Evolutionary conservation across 345 rosid genomes (phyloP).

Genomic region (Crucihimalaya himalaica): DNA sequence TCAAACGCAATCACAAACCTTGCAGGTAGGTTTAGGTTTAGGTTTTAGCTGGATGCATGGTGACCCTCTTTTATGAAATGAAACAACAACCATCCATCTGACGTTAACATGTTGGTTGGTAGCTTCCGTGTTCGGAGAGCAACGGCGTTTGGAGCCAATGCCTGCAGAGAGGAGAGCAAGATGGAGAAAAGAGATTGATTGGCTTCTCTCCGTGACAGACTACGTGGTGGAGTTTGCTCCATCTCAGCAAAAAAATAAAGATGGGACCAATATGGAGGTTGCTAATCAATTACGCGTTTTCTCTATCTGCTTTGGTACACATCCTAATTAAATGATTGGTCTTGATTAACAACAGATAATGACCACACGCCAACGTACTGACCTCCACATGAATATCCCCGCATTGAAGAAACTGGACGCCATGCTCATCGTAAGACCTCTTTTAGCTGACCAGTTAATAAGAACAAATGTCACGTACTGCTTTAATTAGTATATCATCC

Average conservation of each 20-base stretch:
- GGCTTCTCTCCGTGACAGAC: constrained; percentile 67
- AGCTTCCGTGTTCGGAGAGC: constrained; percentile 57
- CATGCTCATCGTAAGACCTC: constrained; percentile 69
- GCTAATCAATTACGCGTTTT: too few species aligned
- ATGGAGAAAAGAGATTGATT: constrained; percentile 71
- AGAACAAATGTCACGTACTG: neutral
- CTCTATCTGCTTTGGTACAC: neutral
- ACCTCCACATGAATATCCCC: constrained; percentile 84
- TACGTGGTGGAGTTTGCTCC: constrained; percentile 69
- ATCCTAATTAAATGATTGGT: neutral
- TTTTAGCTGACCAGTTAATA: neutral
- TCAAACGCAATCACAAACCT: constrained; percentile 57
- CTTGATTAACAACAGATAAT: constrained; percentile 54
- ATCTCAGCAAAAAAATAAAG: constrained; percentile 61
- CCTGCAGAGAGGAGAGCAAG: constrained; percentile 56
- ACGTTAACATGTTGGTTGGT: constrained; percentile 11
- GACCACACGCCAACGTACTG: constrained; percentile 71
- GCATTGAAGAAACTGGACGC: constrained; percentile 84
- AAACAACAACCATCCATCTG: neutral
- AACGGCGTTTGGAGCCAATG: constrained; percentile 63
- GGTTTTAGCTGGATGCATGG: neutral
- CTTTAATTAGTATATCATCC: neutral
- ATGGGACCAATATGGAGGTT: constrained; percentile 65
- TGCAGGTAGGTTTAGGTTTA: constrained; percentile 35
- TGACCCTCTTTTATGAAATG: neutral